phyloP scores from a whole-genome alignment of 495 filamentous ascomycete genomes.

The Schizothecium vesticola region DNA sequence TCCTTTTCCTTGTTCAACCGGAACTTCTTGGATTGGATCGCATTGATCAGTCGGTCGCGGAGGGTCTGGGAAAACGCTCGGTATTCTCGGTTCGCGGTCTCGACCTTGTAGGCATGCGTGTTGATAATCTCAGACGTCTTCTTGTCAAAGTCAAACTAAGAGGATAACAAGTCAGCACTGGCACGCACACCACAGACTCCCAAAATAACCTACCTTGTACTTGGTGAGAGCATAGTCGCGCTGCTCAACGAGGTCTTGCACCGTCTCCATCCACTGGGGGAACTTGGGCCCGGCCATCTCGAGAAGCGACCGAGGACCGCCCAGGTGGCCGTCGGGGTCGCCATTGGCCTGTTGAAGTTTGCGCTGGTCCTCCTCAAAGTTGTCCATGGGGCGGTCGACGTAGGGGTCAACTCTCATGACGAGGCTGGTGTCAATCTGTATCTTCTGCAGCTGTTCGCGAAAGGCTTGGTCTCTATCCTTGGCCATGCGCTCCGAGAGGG shows the following conservation, averaged over 20 bases:
- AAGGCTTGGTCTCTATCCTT: conserved; percentile 79
- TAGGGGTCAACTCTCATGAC: conserved; percentile 81
- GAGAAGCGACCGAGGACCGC: conserved; percentile 41
- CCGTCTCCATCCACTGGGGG: conserved; percentile 69
- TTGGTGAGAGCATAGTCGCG: conserved; percentile 72
- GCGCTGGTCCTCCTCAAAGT: conserved; percentile 59
- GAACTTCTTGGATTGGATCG: conserved; percentile 66
- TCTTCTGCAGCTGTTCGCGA: conserved; percentile 77
- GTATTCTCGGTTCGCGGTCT: conserved; percentile 79
- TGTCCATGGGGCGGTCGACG: conserved; percentile 62
- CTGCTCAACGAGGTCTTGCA: conserved; percentile 79
- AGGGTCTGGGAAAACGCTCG: conserved; percentile 68
- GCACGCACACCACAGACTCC: background rate
- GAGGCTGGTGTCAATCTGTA: conserved; percentile 84
- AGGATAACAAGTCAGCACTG: conserved; percentile 14
- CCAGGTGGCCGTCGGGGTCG: conserved; percentile 41
- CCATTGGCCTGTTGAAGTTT: conserved; percentile 52
- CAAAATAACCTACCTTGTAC: conserved; percentile 57
- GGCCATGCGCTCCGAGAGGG: conserved; percentile 67
- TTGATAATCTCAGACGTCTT: conserved; percentile 48
- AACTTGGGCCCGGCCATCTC: conserved; percentile 75
- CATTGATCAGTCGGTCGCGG: conserved; percentile 76
- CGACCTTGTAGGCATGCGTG: conserved; percentile 55
- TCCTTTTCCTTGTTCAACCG: conserved; percentile 85
- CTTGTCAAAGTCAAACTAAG: conserved; percentile 50